phyloP scores from a whole-genome alignment of 148 eudicot species.

The Cornus florida region DNA sequence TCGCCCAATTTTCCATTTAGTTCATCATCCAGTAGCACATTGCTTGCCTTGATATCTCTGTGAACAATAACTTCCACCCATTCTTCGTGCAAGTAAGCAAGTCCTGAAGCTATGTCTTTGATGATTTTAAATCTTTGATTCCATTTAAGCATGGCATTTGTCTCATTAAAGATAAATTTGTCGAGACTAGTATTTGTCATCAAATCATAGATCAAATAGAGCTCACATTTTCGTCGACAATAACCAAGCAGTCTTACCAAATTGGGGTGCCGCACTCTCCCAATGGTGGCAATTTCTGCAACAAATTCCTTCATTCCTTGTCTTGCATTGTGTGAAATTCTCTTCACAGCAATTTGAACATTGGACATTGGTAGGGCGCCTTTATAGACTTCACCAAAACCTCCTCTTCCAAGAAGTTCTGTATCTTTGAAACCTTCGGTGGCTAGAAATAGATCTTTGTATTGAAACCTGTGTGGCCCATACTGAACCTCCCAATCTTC shows the following conservation, averaged over 20 bases:
- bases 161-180: not conserved
- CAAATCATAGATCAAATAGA: conserved; percentile 10
- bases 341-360: not conserved
- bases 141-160: not conserved
- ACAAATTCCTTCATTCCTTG: conserved; percentile 3
- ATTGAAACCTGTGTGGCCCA: not conserved
- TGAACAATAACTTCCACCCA: conserved; percentile 9
- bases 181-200: conserved; percentile 14
- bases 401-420: not conserved
- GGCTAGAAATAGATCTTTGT: not conserved
- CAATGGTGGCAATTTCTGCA: conserved; percentile 1
- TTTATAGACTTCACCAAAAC: not conserved
- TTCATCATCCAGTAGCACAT: not conserved
- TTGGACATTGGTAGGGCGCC: not conserved
- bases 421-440: not conserved
- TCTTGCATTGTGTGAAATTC: not conserved
- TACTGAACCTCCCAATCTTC: conserved; percentile 10
- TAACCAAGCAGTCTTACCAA: conserved; percentile 4
- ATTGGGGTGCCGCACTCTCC: not conserved
- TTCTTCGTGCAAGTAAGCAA: conserved; percentile 6
- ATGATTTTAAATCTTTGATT: not conserved
- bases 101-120: conserved; percentile 4
- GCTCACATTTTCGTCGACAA: conserved; percentile 5
- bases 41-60: conserved; percentile 2
- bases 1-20: not conserved